Evolutionary conservation across 2,329 filamentous ascomycete species (phyloP), one percentile per base, ranked within the genome.

Genomic region (Emmonsiellopsis sp.): DNA sequence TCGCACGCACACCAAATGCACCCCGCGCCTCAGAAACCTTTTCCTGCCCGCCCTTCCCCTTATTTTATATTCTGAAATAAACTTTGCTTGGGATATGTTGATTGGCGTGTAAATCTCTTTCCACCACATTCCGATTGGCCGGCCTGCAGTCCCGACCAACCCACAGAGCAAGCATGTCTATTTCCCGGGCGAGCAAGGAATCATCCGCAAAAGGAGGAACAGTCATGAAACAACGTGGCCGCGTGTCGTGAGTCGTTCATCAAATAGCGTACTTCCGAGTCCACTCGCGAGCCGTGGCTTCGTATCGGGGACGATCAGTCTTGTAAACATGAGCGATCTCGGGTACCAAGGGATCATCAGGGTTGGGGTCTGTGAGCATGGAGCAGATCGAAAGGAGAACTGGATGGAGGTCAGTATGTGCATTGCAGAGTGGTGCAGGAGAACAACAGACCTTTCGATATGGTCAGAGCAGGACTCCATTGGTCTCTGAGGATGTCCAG

Each of bases 261-360:
- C 84, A 97, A 75, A 97, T 93, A 70, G 93, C 93, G 73, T 97
- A 97, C 82, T 98, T 98, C 74, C 92, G 84, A 67, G 93, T 98
- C 93, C 93, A 98, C 78, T 98, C 93, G 65, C 92, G 82, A 58
- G 93, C 93, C 55, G 91, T 97, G 62, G 89, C 88, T 78, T 98
- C 93, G 75, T 98, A 98, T 73, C 90, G 83, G 65, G 88, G 84
- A 65, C 90, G 87, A 75, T 98, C 93, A 61, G 92, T 96, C 85
- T 98, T 98, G 87, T 98, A 98, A 70, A 97, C 90, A 71, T 98
- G 93, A 66, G 93, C 93, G 67, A 98, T 98, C 79, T 98, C 93
- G 60, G 93, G 93, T 58, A 98, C 93, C 63, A 98, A 85, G 69
- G 93, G 93, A 75, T 98, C 93, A 73, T 98, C 93, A 61, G 93